Base-by-base conservation (phyloP, 192 early-diverging fungal genomes). In the Gorgonomyces haynaldii region DNA sequence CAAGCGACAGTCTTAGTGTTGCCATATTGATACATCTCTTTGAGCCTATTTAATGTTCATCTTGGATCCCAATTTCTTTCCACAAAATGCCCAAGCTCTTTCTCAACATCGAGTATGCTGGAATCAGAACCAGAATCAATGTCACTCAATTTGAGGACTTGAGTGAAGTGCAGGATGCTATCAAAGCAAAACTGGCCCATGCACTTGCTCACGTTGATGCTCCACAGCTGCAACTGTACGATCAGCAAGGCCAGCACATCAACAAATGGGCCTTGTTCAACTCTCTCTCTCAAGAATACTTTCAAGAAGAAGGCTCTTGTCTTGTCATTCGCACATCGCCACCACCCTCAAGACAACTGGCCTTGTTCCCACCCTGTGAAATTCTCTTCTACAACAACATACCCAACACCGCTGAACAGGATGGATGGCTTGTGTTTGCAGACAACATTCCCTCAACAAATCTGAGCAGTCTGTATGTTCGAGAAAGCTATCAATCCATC, bases 351-450 rank as follows among this genome's bases (percentile, higher is more conserved):
- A 31, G 30, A 31, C 45, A 47, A 28, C 21, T 23, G 19, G 19
- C 45, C 15, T 44, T 34, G 32, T 47, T 47, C 45, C 9, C 3
- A 51, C 50, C 22, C 24, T 51, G 50, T 27, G 3, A 31, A 4
- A 38, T 51, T 9, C 40, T 25, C 3, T 51, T 51, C 35, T 51
- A 36, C 50, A 51, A 51, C 40, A 23, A 39, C 40, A 20, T 51
- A 25, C 15, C 21, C 20, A 31, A 36, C 16, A 25, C 50, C n/a
- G 37, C 41, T 46, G 50, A 51, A 51, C 0, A 0, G 9, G 20
- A 51, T 51, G 50, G 50, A 35, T 51, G 50, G 50, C 29, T 51
- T 19, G 8, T 24, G 40, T 51, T 51, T 51, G 40, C 19, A 19
- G 20, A 51, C 0, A n/a, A 15, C 0, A 46, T 51, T 45, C 40